Evolutionary conservation across 106 monocot species (phyloP), one percentile per base, ranked within the genome.

Genomic region (Dendrobium officinale): DNA sequence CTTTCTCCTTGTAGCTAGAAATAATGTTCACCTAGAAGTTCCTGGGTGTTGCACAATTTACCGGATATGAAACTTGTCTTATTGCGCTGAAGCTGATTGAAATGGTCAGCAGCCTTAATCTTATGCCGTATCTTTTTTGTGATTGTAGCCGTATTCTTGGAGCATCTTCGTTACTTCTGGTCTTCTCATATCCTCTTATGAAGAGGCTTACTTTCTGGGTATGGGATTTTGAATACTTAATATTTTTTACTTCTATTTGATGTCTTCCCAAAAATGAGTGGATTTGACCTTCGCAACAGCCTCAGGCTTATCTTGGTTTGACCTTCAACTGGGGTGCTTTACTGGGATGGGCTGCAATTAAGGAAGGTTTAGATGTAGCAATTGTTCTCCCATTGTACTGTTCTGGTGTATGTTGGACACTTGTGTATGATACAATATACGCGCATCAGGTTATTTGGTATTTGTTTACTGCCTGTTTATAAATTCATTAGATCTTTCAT

Each of bases 321-420:
- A 99, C 99, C 29, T 99, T 99, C 49, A 99, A 99, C 73, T 99
- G 99, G 99, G 99, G 99, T 73, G 99, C 95, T 86, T 86, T 99
- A 75, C 85, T 99, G 73, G 99, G 99, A 64, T 95, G 95, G 95
- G 83, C 91, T 87, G 99, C 99, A 68, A 77, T 99, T 67, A 95
- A 72, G 83, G 93, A 90, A 81, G 88, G 82, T 75, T 70, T 99
- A 20, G 90, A 99, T 87, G 86, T 87, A 80, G 73, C 89, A 45
- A 85, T 99, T 74, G 77, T 90, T 67, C 82, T 99, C 42, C 99
- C 99, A 77, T 75, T 99, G 70, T 99, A 99, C 74, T 73, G 75
- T 77, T 82, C 95, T 76, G 99, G 99, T 75, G 83, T 99, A 54
- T 99, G 83, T 66, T 99, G 99, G 99, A 99, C 99, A 24, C 93